A percentile compares a stretch with the other conserved stretches of the same genome.
phyloP scores from a whole-genome alignment of 2,329 filamentous ascomycete genomes.

The Fusarium musae region DNA sequence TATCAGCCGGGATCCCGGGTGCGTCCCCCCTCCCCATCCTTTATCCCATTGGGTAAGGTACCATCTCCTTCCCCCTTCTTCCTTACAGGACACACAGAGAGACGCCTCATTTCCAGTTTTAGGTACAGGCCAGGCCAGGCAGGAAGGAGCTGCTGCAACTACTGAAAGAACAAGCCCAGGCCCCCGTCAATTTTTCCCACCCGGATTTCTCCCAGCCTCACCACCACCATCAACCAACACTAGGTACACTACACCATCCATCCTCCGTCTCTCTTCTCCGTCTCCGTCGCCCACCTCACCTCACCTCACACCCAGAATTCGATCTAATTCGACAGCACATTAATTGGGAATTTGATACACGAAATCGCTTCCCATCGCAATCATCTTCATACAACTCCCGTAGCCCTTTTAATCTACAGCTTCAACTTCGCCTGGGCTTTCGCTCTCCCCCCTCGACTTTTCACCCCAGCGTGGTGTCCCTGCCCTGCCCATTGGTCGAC shows the following conservation, averaged over 20 bases:
- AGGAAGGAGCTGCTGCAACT: conserved; percentile 20
- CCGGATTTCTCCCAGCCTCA: conserved; percentile 43
- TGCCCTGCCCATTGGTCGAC: conserved; percentile 41
- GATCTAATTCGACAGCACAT: conserved; percentile 24
- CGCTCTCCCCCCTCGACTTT: conserved; percentile 14
- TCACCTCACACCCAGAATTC: conserved; percentile 11
- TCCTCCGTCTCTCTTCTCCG: conserved; percentile 22
- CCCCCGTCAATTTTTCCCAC: conserved; percentile 37
- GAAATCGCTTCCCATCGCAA: conserved; percentile 19
- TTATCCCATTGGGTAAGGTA: conserved; percentile 11
- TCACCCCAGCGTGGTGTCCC: conserved; percentile 34
- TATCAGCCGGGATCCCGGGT: conserved; percentile 16
- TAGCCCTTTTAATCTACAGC: conserved; percentile 15
- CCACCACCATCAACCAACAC: conserved; percentile 19
- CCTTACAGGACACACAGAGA: conserved; percentile 10
- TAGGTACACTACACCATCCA: neutral
- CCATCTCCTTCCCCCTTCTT: conserved; percentile 15
- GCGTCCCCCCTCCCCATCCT: neutral
- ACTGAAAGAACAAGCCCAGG: conserved; percentile 12
- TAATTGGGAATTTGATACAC: conserved; percentile 24
- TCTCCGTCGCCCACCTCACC: conserved; percentile 11
- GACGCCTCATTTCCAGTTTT: conserved; percentile 46
- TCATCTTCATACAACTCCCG: conserved; percentile 36
- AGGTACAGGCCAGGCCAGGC: conserved; percentile 36
- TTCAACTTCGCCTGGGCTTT: conserved; percentile 4